Conservation (phyloP, 441 rosid species). For the Aquilaria agallochum region DNA sequence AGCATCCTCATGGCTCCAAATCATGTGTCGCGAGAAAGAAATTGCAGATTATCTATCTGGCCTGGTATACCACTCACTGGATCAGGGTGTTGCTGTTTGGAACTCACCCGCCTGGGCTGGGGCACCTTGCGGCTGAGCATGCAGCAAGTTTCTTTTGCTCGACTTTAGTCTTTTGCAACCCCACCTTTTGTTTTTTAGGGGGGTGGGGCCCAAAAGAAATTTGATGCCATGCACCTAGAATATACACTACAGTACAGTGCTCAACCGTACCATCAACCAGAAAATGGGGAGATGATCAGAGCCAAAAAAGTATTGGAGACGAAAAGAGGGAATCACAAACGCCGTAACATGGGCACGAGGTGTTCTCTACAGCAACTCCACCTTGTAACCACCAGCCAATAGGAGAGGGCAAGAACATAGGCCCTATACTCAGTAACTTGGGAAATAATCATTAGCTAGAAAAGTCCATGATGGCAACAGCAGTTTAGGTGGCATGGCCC, state of each 20-base stretch:
- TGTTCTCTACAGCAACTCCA: conserved; percentile 21
- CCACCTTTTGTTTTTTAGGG: no score
- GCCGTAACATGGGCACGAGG: conserved; percentile 23
- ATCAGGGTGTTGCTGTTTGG: no score
- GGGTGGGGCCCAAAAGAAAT: neutral
- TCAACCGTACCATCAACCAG: conserved; percentile 16
- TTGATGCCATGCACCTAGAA: neutral
- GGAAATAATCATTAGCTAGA: conserved; percentile 30
- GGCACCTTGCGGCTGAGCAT: no score
- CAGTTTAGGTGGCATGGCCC: conserved; percentile 17
- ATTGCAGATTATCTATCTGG: no score
- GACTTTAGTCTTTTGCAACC: no score
- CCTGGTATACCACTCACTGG: no score
- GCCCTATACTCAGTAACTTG: conserved; percentile 5
- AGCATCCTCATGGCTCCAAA: no score
- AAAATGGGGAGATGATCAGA: conserved; percentile 11
- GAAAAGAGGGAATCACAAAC: conserved; percentile 21
- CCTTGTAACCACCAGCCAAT: conserved; percentile 19
- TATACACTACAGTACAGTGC: conserved; percentile 1
- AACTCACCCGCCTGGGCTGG: no score
- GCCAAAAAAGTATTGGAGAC: conserved; percentile 19
- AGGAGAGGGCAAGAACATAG: conserved; percentile 22
- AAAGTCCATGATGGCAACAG: conserved; percentile 14
- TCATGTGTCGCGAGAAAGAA: no score
- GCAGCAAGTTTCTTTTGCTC: no score